Evolutionary conservation across 2,329 filamentous ascomycete genomes (phyloP), one percentile per base, ranked within the genome.

Genomic region (Hymenoscyphus scutula): DNA sequence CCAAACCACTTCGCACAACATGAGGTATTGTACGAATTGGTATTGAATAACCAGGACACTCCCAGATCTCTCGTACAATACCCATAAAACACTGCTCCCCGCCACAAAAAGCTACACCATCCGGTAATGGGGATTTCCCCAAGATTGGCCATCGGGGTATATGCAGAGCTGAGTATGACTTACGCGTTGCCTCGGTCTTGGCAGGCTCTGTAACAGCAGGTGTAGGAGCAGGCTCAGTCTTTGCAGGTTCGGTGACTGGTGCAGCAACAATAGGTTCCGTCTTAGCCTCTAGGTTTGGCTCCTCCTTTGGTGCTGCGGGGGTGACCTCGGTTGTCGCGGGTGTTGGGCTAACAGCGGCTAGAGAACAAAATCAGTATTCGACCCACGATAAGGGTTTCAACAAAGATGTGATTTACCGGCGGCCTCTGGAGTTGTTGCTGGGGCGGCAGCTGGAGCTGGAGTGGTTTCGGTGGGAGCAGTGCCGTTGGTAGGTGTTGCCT

Each of bases 391-490:
- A n/a, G 13, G 13, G 13, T 29, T 34, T 30, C 17, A 38, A 54
- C 17, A 38, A 60, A n/a, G n/a, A 8, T 27, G 15, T 61, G 8
- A 27, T 41, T 53, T 61, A 58, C 56, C 37, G 8, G 56, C 56
- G 17, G 56, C 34, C 17, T 23, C 56, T 27, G 51, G 51, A 27
- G 29, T 17, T 48, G 29, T n/a, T n/a, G 37, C 67, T 53, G 67
- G 64, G 60, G 60, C 64, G 2, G 53, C 65, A 15, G 64, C 61
- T 11, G 37, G 29, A 55, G 58, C 53, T 10, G 69, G 64, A 54
- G 65, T 62, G 27, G 66, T 64, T n/a, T 64, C 63, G 25, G 69
- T 65, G 27, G 67, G 53, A 62, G 65, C 61, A 32, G 59, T 63
- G 15, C 55, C 60, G 51, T 64, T 64, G 19, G 53, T 59, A 30